Conservation (phyloP, 2,329 filamentous ascomycete species). For the Penicillium sp. region DNA sequence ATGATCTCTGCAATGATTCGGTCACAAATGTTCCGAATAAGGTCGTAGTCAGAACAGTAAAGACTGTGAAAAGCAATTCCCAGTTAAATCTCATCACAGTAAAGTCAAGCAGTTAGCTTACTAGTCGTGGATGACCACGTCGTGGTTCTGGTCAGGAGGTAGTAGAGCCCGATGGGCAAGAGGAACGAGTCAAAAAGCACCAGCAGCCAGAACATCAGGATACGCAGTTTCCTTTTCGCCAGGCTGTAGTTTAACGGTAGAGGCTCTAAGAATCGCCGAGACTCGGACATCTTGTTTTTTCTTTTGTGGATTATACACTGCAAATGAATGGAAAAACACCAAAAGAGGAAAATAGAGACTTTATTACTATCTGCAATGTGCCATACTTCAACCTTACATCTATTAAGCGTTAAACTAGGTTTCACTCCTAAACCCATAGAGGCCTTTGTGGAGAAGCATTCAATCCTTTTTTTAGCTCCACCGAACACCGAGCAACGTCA, state of each 20-base stretch:
- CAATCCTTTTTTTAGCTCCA: not conserved
- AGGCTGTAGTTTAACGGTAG: not conserved
- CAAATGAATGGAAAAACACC: too few species aligned
- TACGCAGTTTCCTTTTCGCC: not conserved
- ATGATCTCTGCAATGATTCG: not conserved
- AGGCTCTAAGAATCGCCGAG: not conserved
- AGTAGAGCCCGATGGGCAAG: not conserved
- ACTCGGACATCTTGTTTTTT: not conserved
- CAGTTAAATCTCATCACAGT: not conserved
- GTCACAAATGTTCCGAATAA: not conserved
- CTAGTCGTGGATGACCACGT: not conserved
- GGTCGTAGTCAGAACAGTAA: not conserved
- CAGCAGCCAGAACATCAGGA: not conserved
- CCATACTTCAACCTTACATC: too few species aligned
- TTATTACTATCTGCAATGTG: too few species aligned
- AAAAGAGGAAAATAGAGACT: too few species aligned
- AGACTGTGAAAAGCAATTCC: not conserved
- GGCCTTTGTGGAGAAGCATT: not conserved
- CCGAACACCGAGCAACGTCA: not conserved
- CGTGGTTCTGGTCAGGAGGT: not conserved
- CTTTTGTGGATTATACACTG: too few species aligned
- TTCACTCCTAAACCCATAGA: too few species aligned
- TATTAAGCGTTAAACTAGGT: too few species aligned
- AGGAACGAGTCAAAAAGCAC: not conserved
- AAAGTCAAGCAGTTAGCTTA: not conserved